These are phyloP conservation scores for Arbutus unedo DNA, from an alignment of 148 eudicot genomes.

Conservation along the genomic window DNA sequence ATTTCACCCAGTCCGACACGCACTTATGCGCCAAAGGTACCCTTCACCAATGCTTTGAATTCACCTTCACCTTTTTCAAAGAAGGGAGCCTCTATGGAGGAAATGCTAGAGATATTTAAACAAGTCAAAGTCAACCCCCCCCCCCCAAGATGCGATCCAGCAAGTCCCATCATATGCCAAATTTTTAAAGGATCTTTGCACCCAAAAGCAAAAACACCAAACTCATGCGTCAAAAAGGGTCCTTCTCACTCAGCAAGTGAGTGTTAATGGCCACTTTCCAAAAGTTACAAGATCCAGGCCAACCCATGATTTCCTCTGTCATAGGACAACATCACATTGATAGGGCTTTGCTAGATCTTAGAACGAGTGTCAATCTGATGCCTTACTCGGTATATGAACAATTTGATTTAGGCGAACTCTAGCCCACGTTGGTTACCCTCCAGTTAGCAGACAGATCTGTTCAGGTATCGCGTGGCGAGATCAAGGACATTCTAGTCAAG, in stretches of 20 bases:
- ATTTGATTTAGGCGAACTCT: neutral
- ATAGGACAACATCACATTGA: neutral
- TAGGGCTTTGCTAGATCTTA: neutral
- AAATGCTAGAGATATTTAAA: neutral
- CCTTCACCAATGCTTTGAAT: neutral
- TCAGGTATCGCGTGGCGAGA: neutral
- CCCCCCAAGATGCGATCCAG: neutral
- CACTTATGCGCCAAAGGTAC: neutral
- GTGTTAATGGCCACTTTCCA: neutral
- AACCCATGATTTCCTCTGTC: neutral
- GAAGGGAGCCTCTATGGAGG: neutral
- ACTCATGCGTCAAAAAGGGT: too few relatives aligned
- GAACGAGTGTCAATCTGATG: neutral
- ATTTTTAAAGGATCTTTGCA: neutral
- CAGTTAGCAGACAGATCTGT: neutral
- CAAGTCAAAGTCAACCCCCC: neutral
- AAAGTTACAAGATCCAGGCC: neutral
- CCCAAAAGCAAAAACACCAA: neutral
- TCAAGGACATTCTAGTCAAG: neutral
- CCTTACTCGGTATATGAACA: neutral
- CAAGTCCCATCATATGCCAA: neutral
- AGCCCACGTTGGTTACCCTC: neutral
- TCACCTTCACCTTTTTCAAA: neutral
- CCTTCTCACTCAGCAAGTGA: neutral
- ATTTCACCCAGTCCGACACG: too few relatives aligned